Base-by-base conservation (phyloP, 306 rosid genomes). In the Vigna reflexopilosa region DNA sequence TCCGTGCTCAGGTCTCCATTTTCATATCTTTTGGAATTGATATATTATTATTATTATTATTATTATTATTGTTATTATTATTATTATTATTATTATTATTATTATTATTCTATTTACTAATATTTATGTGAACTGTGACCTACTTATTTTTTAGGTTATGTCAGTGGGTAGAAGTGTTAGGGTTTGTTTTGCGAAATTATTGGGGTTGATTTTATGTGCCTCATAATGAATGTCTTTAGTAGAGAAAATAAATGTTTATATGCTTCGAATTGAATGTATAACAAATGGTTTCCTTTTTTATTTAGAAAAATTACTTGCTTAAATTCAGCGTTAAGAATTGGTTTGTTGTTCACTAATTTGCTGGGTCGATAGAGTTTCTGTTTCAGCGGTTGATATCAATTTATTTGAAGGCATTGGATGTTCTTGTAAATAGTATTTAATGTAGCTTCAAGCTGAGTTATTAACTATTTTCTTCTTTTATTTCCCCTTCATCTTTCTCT, bases 1-100 rank as follows among this genome's bases (percentile, higher is more conserved):
- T 88, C 45, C 96, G 94, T 7, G 94, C 98, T 7, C 98, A 93
- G 96, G 96, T 93, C 32, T n/a, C 58, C 45, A 2, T 72, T 28
- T 16, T 13, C 7, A 4, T 19, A 3, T 14, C 2, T 2, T 58
- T 14, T 2, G 7, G 3, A 32, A 6, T 68, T 28, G 9, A 3
- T 14, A 0, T 20, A 30, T 16, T 24, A 50, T 12, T 34, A 34
- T 67, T 52, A 20, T 20, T 20, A 20, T 20, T 20, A 2, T 70
- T n/a, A n/a, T n/a, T n/a, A n/a, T n/a, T n/a, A n/a, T n/a, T n/a
- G n/a, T n/a, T n/a, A n/a, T 9, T 40, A 0, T 16, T 66, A 4
- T 62, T 32, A 24, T 17, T 22, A 1, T 20, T 20, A 20, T 20
- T 20, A 30, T 16, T 24, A 50, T 12, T 34, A 34, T 67, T 52